Conservation (phyloP, 2,329 filamentous ascomycete genomes). For the Ophiocordyceps camponoti-leonardi region DNA sequence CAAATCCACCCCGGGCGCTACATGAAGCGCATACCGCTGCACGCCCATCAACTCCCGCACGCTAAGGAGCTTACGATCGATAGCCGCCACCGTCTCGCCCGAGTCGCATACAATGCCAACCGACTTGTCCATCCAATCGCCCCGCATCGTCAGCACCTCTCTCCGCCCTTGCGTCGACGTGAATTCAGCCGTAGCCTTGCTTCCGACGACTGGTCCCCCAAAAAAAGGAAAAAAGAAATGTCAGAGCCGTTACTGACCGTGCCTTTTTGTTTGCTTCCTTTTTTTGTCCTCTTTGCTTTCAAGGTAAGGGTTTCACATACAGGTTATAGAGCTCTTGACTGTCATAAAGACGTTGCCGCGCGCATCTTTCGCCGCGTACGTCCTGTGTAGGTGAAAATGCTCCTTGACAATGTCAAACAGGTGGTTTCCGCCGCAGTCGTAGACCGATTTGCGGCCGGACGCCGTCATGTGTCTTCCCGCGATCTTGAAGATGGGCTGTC, state of each 20-base stretch:
- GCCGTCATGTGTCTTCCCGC: slow-evolving; percentile 36
- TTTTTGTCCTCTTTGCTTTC: neutral
- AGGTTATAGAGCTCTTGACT: neutral
- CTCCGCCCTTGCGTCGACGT: slow-evolving; percentile 24
- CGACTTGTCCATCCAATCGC: slow-evolving; percentile 38
- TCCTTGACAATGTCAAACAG: slow-evolving; percentile 43
- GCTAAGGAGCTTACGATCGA: slow-evolving; percentile 37
- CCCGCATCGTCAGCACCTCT: slow-evolving; percentile 37
- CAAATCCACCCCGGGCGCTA: slow-evolving; percentile 50
- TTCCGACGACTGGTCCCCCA: slow-evolving; percentile 25
- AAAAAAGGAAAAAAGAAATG: no score
- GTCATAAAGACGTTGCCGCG: slow-evolving; percentile 11
- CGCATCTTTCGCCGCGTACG: slow-evolving; percentile 30
- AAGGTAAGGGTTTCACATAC: neutral
- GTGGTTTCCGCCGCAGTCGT: slow-evolving; percentile 31
- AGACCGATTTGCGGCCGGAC: slow-evolving; percentile 36
- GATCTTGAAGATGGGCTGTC: slow-evolving; percentile 35
- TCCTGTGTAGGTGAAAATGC: slow-evolving; percentile 29
- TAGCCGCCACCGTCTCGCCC: slow-evolving; percentile 35
- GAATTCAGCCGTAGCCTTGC: slow-evolving; percentile 40
- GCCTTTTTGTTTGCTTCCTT: neutral
- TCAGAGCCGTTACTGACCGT: neutral
- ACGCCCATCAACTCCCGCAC: slow-evolving; percentile 38
- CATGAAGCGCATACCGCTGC: slow-evolving; percentile 47
- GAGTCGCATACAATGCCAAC: slow-evolving; percentile 36